These are phyloP conservation scores for Wickerhamiella australiensis DNA, from an alignment of 805 yeast genomes.

Conservation along the genomic window DNA sequence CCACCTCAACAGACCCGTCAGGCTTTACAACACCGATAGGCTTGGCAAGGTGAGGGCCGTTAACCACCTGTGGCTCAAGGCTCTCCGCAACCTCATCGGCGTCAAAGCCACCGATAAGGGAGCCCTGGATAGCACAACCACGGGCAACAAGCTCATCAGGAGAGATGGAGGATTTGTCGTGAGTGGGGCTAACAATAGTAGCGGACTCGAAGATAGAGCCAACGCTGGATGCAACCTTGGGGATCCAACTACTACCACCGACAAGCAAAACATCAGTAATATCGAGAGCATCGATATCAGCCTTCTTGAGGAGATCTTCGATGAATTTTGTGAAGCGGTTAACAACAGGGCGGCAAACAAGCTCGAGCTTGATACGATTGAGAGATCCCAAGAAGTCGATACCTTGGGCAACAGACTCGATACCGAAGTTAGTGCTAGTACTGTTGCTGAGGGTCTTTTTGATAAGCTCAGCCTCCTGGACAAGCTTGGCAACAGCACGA, in stretches of 20 bases:
- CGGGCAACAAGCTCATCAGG: constrained; percentile 85
- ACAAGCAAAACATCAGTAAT: constrained; percentile 82
- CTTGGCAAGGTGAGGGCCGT: constrained; percentile 74
- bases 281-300: constrained; percentile 72
- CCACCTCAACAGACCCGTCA: constrained; percentile 55
- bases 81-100: constrained; percentile 80
- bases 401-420: constrained; percentile 91
- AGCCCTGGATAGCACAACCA: constrained; percentile 96
- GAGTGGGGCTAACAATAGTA: constrained; percentile 59
- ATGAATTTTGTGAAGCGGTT: constrained; percentile 66
- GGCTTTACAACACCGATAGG: constrained; percentile 76
- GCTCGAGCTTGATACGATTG: constrained; percentile 88
- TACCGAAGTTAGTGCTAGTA: constrained; percentile 76
- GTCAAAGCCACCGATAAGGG: constrained; percentile 62
- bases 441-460: constrained; percentile 90
- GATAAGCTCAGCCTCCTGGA: constrained; percentile 67
- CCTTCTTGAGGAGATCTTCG: constrained; percentile 62
- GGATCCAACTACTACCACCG: constrained; percentile 89
- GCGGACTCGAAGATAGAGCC: constrained; percentile 54
- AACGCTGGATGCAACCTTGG: constrained; percentile 73
- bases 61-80: constrained; percentile 67
- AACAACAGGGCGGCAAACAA: constrained; percentile 68
- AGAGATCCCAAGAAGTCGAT: constrained; percentile 84
- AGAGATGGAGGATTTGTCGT: constrained; percentile 62
- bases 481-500: constrained; percentile 80